Evolutionary conservation across 2,329 filamentous ascomycete species (phyloP), one percentile per base, ranked within the genome.

Genomic region (Nigrograna mackinnonii): DNA sequence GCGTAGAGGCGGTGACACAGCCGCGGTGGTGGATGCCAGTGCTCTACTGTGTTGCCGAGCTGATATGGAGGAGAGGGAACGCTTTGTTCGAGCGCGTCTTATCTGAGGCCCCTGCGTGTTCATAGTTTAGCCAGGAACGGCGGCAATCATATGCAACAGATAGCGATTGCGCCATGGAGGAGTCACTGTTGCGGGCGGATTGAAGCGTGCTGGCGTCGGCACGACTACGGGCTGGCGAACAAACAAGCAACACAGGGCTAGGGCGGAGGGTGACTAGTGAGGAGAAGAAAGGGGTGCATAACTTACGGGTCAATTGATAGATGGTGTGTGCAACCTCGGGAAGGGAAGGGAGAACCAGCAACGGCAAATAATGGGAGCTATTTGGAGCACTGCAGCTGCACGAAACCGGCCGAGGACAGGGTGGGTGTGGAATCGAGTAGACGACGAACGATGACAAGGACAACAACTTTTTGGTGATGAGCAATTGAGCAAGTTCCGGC

Each of bases 1-100:
- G 55, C 50, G 48, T 61, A 62, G 57, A 59, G 55, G 61, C 65
- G 65, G 65, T 68, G 64, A 64, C 64, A 67, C 65, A 60, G 57
- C 56, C 54, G 55, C 58, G 50, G 43, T 44, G 49, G 34, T 5
- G 47, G 43, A 37, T 40, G 47, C 43, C 16, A 12, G 34, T 9
- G 49, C 50, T 56, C 44, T 39, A 49, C 34, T 47, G 61, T 58
- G 62, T 62, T 64, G 66, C 66, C 61, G 59, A 54, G 49, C 62
- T 58, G 60, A 63, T 65, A 66, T 66, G 62, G 59, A 55, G 62
- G 59, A 55, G 58, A 53, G 46, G 55, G 47, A 47, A 53, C 47
- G 62, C 64, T 67, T 67, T 65, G 61, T 66, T 60, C 49, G 51
- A 54, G 51, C 9, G 24, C 44, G 44, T 43, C 62, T 67, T 68